Percentiles rank a stretch among this genome's conserved stretches.
Conservation (phyloP, 352 stramenopile genomes). For the Aphanomyces astaci region DNA sequence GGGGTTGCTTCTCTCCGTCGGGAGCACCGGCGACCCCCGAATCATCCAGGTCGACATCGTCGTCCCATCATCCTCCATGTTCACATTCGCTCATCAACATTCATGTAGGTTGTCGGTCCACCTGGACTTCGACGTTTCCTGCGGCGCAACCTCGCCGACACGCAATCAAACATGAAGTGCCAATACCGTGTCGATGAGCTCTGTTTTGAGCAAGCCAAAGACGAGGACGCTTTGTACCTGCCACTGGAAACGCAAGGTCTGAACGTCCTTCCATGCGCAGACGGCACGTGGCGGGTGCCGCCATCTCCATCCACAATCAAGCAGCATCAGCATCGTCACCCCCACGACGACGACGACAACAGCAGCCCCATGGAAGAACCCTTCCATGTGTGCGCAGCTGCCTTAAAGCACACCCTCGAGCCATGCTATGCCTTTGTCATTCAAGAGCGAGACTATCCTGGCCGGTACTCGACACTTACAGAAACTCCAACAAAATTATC, state of each 20-base stretch:
- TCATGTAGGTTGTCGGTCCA: conserved; percentile 4
- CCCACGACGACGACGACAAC: neutral
- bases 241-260: neutral
- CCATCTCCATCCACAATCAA: neutral
- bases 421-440: conserved; percentile 18
- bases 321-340: neutral
- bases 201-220: neutral
- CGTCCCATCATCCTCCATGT: neutral
- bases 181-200: conserved; percentile 12
- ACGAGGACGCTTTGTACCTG: neutral
- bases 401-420: conserved; percentile 13
- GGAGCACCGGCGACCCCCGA: neutral
- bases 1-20: conserved; percentile 16
- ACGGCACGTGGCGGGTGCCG: conserved; percentile 5
- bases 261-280: neutral
- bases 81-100: neutral
- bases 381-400: neutral
- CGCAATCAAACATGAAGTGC: conserved; percentile 11
- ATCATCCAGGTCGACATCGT: conserved; percentile 4
- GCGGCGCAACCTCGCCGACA: conserved; percentile 14
- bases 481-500: too few relatives aligned
- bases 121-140: conserved; percentile 3
- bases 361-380: neutral
- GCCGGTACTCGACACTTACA: conserved; percentile 2
- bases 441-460: conserved; percentile 16